A percentile compares a stretch with the other conserved stretches of the same genome.
phyloP scores from a whole-genome alignment of 176 grass and related monocot species.

The Oropetium thomaeum region DNA sequence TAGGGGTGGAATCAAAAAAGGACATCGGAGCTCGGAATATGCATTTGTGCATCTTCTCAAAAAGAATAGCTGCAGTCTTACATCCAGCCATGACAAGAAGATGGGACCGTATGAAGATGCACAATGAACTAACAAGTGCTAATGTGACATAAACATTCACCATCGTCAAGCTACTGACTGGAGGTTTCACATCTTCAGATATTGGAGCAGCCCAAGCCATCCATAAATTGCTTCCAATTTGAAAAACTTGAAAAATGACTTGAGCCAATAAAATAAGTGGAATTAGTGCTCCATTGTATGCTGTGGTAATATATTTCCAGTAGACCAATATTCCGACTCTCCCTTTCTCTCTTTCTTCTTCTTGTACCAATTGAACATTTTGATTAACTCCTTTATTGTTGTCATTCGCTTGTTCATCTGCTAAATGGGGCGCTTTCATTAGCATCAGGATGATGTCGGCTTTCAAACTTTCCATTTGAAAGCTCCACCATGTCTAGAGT shows the following conservation, averaged over 20 bases:
- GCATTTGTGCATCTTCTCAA: conserved; percentile 21
- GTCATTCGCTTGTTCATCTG: not conserved
- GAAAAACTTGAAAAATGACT: conserved; percentile 53
- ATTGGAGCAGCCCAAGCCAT: conserved; percentile 57
- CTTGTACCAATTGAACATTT: conserved; percentile 52
- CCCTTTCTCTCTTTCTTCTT: conserved; percentile 77
- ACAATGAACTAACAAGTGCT: conserved; percentile 45
- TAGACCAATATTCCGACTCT: conserved; percentile 58
- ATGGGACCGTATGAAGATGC: conserved; percentile 36
- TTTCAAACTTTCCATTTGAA: not conserved
- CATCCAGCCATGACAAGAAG: conserved; percentile 39
- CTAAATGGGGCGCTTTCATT: not conserved
- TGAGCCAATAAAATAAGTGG: conserved; percentile 52
- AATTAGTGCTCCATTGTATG: conserved; percentile 55
- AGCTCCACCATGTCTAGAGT: conserved; percentile 15
- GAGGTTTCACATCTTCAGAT: conserved; percentile 41
- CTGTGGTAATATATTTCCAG: conserved; percentile 56
- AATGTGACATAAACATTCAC: conserved; percentile 52
- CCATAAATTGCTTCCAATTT: conserved; percentile 64
- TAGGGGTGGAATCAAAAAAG: conserved; percentile 31
- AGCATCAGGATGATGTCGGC: not conserved
- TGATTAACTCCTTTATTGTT: not conserved
- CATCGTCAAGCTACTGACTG: conserved; percentile 29
- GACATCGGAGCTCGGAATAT: conserved; percentile 34
- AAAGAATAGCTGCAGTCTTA: conserved; percentile 23